phyloP scores from a whole-genome alignment of 768 basidiomycete species.

The Rhodotorula paludigena region DNA sequence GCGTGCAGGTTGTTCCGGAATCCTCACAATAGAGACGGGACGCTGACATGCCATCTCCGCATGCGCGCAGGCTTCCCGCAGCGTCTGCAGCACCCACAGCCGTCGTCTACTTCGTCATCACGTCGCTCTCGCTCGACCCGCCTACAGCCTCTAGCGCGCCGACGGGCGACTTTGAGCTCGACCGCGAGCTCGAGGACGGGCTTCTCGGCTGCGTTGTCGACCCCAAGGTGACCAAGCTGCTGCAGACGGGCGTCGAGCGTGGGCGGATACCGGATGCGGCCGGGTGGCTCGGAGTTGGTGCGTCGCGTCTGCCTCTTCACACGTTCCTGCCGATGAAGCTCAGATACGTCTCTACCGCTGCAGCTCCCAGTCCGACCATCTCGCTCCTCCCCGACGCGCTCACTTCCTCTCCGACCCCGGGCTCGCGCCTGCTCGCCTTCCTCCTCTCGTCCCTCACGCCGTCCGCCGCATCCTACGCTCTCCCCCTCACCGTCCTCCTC shows the following conservation, averaged over 20 bases:
- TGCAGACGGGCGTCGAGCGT: conserved; percentile 74
- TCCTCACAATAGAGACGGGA: too few species aligned
- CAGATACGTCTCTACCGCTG: not conserved
- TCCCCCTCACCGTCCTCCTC: conserved; percentile 67
- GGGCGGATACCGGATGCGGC: conserved; percentile 57
- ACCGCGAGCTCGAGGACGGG: conserved; percentile 54
- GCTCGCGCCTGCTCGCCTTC: conserved; percentile 53
- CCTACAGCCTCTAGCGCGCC: conserved; percentile 7
- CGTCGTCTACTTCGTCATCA: conserved; percentile 70
- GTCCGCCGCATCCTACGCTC: conserved; percentile 57
- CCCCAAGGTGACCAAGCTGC: conserved; percentile 62
- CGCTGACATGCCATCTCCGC: not conserved
- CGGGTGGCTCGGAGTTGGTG: conserved; percentile 52
- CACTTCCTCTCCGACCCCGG: conserved; percentile 20
- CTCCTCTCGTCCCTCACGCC: conserved; percentile 59
- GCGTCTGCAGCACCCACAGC: conserved; percentile 47
- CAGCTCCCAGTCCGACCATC: not conserved
- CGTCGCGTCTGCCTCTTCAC: not conserved
- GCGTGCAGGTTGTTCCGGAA: conserved; percentile 4
- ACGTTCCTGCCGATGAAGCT: not conserved
- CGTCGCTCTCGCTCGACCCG: conserved; percentile 52
- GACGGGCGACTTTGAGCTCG: conserved; percentile 43
- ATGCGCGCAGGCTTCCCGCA: conserved; percentile 31
- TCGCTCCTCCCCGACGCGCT: conserved; percentile 17
- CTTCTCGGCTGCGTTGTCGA: conserved; percentile 85